Evolutionary conservation across 2,329 filamentous ascomycete genomes (phyloP), one percentile per base, ranked within the genome.

Genomic region (Aspergillus vadensis): DNA sequence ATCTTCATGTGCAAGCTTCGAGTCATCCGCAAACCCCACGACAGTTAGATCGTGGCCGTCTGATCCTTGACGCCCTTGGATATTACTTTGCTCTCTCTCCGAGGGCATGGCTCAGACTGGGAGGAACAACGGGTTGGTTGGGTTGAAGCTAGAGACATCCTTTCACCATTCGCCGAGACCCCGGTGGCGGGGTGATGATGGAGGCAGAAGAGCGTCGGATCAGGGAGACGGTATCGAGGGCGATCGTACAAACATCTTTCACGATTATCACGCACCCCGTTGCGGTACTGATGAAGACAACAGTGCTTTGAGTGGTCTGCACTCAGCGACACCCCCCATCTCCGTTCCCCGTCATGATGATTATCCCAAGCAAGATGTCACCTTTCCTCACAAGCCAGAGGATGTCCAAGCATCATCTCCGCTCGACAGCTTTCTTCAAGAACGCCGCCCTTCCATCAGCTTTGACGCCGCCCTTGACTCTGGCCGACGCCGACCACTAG

Each of bases 301-400:
- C 68, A 74, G 72, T 72, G 69, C 73, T 55, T 68, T 77, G 65
- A 76, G 65, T 64, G 73, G 74, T 63, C 67, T 77, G 55, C 75
- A 78, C 70, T 77, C 75, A 63, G 73, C 70, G 49, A 80, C 78
- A 41, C 76, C 77, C 61, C 78, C 78, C 32, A 79, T 81, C 55
- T 74, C 75, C 53, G 79, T 81, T n/a, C 79, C 79, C 49, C 74
- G 76, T 57, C 63, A 70, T 53, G 74, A 75, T 64, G 74, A 78
- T 41, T 63, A 66, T 17, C 23, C 62, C 3, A 63, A 63, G 32
- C 62, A 57, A 41, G 67, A 73, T 54, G 62, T 70, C 41, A 69
- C 65, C 44, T 77, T 70, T 43, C 73, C 74, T 15, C 73, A 77
- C 59, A 73, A 76, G 54, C 74, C 75, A 41, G 73, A 76, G 23